A percentile compares a stretch with the other conserved stretches of the same genome.
Conservation (phyloP, 208 protist genomes). For the Crithidia sp. region DNA sequence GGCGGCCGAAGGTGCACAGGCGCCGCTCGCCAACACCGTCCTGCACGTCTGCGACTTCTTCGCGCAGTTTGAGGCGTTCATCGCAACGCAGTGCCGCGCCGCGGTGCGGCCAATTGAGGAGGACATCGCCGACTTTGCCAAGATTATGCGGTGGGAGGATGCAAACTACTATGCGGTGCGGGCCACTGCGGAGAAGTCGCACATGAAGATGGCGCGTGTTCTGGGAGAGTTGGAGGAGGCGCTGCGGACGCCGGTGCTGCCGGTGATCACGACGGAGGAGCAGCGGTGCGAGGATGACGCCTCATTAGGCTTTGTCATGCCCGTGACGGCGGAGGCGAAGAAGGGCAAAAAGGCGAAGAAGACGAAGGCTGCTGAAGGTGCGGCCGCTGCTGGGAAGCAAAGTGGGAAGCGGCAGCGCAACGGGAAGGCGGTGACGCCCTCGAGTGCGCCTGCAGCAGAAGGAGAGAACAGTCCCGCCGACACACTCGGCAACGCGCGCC, state of each 20-base stretch:
- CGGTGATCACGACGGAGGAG: conserved; percentile 72
- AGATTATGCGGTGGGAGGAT: conserved; percentile 94
- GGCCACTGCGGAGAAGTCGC: conserved; percentile 95
- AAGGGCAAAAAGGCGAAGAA: conserved; percentile 22
- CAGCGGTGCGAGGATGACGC: conserved; percentile 83
- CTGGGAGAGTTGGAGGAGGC: conserved; percentile 74
- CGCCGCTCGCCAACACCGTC: conserved; percentile 71
- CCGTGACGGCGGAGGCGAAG: conserved; percentile 19
- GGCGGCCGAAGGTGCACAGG: conserved; percentile 34
- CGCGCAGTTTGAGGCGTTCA: conserved; percentile 66
- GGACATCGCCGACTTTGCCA: conserved; percentile 86
- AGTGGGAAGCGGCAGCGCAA: conserved; percentile 31
- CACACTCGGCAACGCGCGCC: conserved; percentile 7
- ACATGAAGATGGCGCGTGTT: conserved; percentile 92
- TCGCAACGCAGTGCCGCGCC: conserved; percentile 43
- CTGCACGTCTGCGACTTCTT: conserved; percentile 90
- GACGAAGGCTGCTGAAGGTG: background rate
- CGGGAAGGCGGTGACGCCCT: conserved; percentile 20
- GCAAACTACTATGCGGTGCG: conserved; percentile 96
- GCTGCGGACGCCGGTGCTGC: conserved; percentile 70
- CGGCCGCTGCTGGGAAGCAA: background rate
- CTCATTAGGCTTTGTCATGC: conserved; percentile 67
- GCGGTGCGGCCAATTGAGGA: conserved; percentile 79
- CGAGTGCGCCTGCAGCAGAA: background rate
- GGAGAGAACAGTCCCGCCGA: too few species aligned